Percentiles rank a stretch among this genome's conserved stretches.
Evolutionary conservation across 1,284 basidiomycete genomes (phyloP).

Genomic region (Ganoderma lingzhi): DNA sequence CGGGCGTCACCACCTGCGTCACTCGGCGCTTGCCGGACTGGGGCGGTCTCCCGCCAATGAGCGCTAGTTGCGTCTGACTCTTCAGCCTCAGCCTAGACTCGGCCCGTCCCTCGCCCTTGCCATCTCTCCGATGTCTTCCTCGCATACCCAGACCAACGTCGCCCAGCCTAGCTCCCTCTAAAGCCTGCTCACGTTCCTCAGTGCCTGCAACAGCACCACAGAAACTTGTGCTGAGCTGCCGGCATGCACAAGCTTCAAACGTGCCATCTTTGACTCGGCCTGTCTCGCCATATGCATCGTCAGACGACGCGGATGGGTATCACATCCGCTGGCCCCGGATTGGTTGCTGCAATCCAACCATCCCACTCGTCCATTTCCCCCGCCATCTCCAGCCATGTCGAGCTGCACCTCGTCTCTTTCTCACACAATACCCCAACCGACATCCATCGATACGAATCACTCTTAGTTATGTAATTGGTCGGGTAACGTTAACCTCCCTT

Average conservation of each 20-base stretch:
- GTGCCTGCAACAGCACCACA: neutral
- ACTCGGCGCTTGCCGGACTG: constrained; percentile 2
- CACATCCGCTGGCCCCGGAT: constrained; percentile 16
- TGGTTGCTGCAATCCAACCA: constrained; percentile 7
- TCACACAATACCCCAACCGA: constrained; percentile 15
- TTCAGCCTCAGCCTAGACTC: neutral
- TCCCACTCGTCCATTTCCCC: neutral
- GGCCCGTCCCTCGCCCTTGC: neutral
- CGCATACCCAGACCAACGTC: neutral
- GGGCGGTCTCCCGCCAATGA: neutral
- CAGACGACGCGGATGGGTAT: neutral
- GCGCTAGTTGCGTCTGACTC: neutral
- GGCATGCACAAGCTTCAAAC: neutral
- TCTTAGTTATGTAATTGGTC: neutral
- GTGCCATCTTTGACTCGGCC: neutral
- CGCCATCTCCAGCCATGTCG: neutral
- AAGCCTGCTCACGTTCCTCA: neutral
- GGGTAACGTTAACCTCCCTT: neutral
- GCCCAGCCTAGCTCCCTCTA: neutral
- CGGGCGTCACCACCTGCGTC: constrained; percentile 11
- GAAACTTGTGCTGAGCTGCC: neutral
- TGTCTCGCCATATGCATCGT: constrained; percentile 4
- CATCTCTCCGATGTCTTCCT: neutral
- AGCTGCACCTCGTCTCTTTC: constrained; percentile 5
- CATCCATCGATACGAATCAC: constrained; percentile 24